Conservation (phyloP, 345 rosid genomes). For the Eucalyptus sp. region DNA sequence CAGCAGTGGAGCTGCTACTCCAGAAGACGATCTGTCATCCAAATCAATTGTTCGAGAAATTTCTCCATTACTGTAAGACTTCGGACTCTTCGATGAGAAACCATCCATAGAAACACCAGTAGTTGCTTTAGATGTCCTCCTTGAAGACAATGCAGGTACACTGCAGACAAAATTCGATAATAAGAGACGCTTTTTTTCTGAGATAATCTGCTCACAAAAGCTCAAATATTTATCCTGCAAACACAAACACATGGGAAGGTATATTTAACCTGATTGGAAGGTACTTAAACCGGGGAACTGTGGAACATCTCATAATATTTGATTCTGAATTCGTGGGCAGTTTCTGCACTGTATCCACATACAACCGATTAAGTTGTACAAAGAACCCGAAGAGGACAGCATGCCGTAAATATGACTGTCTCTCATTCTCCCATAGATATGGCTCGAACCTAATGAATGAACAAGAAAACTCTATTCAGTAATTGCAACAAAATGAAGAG, state of each 20-base stretch:
- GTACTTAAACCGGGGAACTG: constrained; percentile 92
- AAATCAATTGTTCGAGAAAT: constrained; percentile 50
- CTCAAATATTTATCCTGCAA: not conserved
- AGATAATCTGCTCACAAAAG: not conserved
- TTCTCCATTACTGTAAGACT: constrained; percentile 58
- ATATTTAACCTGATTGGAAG: constrained; percentile 77
- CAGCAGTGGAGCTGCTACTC: constrained; percentile 80
- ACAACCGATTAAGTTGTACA: constrained; percentile 92
- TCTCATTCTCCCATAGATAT: constrained; percentile 91
- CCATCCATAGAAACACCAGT: constrained; percentile 36
- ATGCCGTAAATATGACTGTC: constrained; percentile 77
- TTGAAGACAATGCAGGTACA: constrained; percentile 82
- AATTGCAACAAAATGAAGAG: not conserved
- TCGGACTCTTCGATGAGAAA: constrained; percentile 46
- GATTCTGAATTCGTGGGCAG: constrained; percentile 86
- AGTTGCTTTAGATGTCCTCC: constrained; percentile 49
- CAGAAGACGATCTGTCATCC: constrained; percentile 55
- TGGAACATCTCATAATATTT: constrained; percentile 89
- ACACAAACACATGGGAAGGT: not conserved
- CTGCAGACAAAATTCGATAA: constrained; percentile 7
- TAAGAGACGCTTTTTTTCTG: not conserved
- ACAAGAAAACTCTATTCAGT: not conserved
- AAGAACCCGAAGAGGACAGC: constrained; percentile 98
- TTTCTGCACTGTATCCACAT: constrained; percentile 78
- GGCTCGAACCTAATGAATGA: constrained; percentile 64